phyloP scores from a whole-genome alignment of 2,329 filamentous ascomycete species.

The Cercospora brassicicola region DNA sequence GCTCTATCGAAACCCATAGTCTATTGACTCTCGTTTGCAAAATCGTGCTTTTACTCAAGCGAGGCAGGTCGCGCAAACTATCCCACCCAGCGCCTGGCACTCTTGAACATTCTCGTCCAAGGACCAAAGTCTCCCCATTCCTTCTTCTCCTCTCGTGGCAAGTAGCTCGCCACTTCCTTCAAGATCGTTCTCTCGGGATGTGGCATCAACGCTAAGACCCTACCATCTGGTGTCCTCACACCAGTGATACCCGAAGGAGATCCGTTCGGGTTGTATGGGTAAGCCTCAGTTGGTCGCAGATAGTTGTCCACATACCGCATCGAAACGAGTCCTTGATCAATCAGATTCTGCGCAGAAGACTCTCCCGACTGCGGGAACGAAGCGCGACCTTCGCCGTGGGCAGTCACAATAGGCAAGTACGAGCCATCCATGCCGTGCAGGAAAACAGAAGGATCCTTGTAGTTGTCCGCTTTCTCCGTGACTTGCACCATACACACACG shows the following conservation, averaged over 20 bases:
- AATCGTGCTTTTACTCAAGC: neutral
- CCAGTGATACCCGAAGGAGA: conserved; percentile 79
- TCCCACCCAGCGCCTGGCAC: conserved; percentile 77
- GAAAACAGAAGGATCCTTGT: conserved; percentile 68
- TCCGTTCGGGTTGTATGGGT: conserved; percentile 88
- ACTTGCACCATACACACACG: conserved; percentile 84
- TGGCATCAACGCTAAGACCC: conserved; percentile 87
- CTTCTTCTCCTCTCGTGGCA: conserved; percentile 63
- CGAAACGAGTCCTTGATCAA: conserved; percentile 68
- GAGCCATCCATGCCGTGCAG: conserved; percentile 83
- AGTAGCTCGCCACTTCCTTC: conserved; percentile 73
- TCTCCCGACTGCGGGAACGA: conserved; percentile 52
- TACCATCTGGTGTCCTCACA: conserved; percentile 72
- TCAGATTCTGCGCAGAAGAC: conserved; percentile 53
- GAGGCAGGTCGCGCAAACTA: neutral
- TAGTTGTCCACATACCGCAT: conserved; percentile 85
- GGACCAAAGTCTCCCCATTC: conserved; percentile 80
- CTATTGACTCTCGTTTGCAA: neutral
- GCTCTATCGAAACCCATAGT: neutral
- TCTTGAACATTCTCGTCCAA: conserved; percentile 84
- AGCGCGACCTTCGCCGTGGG: conserved; percentile 88
- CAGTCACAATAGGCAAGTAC: conserved; percentile 79
- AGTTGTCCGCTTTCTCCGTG: conserved; percentile 54
- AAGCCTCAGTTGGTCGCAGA: conserved; percentile 71
- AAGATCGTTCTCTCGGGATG: conserved; percentile 89